phyloP scores from a whole-genome alignment of 164 flowering plant species.

The Aristolochia contorta region DNA sequence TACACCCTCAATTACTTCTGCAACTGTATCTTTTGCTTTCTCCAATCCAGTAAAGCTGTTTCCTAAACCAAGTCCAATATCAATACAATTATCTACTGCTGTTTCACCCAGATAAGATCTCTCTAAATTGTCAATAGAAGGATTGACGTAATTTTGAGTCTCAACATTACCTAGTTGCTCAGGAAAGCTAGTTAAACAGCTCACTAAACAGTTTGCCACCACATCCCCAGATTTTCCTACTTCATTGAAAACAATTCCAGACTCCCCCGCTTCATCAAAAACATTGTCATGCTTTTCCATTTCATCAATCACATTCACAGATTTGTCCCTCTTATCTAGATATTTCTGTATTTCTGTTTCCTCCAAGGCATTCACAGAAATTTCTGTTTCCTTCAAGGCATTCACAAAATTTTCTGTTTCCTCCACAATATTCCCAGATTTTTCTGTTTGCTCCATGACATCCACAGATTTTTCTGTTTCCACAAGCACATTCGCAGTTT shows the following conservation, averaged over 20 bases:
- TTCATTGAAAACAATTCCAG: background rate
- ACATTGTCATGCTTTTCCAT: too few species aligned
- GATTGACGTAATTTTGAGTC: slow-evolving; percentile 11
- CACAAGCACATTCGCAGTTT: slow-evolving; percentile 1
- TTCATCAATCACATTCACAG: background rate
- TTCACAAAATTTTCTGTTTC: background rate
- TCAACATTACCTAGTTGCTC: slow-evolving; percentile 4
- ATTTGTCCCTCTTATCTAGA: background rate
- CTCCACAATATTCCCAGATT: too few species aligned
- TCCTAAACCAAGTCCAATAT: slow-evolving; percentile 13
- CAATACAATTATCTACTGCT: slow-evolving; percentile 14
- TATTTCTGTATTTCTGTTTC: too few species aligned
- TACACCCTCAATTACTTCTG: slow-evolving; percentile 1
- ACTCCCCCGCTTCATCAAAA: too few species aligned
- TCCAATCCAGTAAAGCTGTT: slow-evolving; percentile 8
- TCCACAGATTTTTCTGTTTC: too few species aligned
- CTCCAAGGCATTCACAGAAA: too few species aligned
- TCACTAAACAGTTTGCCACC: slow-evolving; percentile 1
- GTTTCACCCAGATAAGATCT: slow-evolving; percentile 13
- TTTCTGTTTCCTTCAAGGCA: background rate
- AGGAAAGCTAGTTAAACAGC: slow-evolving; percentile 9
- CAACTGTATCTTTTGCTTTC: slow-evolving; percentile 3
- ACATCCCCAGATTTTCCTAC: background rate
- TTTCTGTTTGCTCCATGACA: too few species aligned
- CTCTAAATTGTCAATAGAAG: slow-evolving; percentile 9